These are phyloP conservation scores for Hymenoscyphus fraxineus DNA, from an alignment of 2,329 filamentous ascomycete species.

Conservation along the genomic window DNA sequence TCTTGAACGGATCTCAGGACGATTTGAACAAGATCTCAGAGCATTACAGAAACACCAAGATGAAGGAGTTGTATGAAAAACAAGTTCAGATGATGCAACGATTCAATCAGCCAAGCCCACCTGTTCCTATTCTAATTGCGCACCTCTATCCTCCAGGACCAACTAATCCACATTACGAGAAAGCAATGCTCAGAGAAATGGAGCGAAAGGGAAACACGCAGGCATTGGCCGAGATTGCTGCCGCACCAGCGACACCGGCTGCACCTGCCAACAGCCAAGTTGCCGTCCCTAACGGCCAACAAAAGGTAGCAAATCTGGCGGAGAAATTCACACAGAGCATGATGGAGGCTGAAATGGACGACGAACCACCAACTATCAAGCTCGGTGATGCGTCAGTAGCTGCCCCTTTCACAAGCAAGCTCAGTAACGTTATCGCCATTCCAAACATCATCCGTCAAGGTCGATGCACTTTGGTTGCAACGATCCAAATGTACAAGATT, in stretches of 20 bases:
- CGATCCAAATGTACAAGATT: conserved; percentile 99
- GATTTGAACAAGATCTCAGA: conserved; percentile 90
- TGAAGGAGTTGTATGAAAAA: conserved; percentile 99
- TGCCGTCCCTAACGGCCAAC: conserved; percentile 57
- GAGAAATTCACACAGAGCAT: conserved; percentile 82
- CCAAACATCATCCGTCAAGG: conserved; percentile 98
- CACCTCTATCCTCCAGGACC: conserved; percentile 91
- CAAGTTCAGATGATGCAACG: conserved; percentile 86
- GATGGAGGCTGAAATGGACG: conserved; percentile 85
- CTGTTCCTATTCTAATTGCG: conserved; percentile 85
- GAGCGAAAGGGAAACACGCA: conserved; percentile 68
- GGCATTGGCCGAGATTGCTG: conserved; percentile 46
- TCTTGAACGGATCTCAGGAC: conserved; percentile 90
- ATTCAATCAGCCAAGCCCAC: conserved; percentile 92
- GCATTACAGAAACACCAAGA: conserved; percentile 88
- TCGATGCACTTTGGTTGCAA: conserved; percentile 93
- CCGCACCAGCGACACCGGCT: conserved; percentile 51
- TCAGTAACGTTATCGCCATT: conserved; percentile 93
- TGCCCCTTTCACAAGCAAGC: conserved; percentile 94
- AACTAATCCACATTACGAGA: conserved; percentile 88
- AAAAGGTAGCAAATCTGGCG: conserved; percentile 73
- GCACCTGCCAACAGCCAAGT: conserved; percentile 57
- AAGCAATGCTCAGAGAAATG: conserved; percentile 84
- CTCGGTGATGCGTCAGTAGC: conserved; percentile 95
- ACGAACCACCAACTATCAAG: conserved; percentile 92